phyloP scores from a whole-genome alignment of 805 yeast species.

The Candida suzukii region DNA sequence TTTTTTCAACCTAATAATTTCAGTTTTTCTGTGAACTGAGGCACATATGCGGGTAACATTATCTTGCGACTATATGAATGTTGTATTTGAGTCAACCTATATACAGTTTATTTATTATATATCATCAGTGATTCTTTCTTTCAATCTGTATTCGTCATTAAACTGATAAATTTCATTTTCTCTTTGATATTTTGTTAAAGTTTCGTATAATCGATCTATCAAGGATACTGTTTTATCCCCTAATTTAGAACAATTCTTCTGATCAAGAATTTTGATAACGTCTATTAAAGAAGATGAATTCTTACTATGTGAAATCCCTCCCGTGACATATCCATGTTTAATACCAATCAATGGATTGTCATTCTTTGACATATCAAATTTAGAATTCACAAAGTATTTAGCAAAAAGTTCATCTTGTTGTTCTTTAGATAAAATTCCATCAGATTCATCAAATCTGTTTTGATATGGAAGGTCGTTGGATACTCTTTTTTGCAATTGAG shows the following conservation, averaged over 20 bases:
- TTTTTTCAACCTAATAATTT: neutral
- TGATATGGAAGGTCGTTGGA: constrained; percentile 15
- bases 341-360: constrained; percentile 18
- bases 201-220: neutral
- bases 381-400: constrained; percentile 13
- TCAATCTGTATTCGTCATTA: constrained; percentile 9
- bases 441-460: constrained; percentile 18
- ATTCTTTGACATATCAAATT: constrained; percentile 10
- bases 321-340: constrained; percentile 9
- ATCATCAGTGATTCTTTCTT: constrained; percentile 7
- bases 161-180: constrained; percentile 8
- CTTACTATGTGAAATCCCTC: constrained; percentile 18
- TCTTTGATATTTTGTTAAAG: constrained; percentile 10
- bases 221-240: neutral
- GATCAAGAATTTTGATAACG: constrained; percentile 2
- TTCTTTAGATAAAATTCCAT: constrained; percentile 33
- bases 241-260: neutral
- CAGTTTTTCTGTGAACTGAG: no score
- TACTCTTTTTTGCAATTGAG: constrained; percentile 2
- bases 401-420: constrained; percentile 35
- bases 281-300: constrained; percentile 13
- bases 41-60: no score
- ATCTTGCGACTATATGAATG: no score
- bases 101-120: no score
- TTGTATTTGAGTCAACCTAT: no score